phyloP scores from a whole-genome alignment of 352 stramenopile species.

The Phytophthora hybrid region DNA sequence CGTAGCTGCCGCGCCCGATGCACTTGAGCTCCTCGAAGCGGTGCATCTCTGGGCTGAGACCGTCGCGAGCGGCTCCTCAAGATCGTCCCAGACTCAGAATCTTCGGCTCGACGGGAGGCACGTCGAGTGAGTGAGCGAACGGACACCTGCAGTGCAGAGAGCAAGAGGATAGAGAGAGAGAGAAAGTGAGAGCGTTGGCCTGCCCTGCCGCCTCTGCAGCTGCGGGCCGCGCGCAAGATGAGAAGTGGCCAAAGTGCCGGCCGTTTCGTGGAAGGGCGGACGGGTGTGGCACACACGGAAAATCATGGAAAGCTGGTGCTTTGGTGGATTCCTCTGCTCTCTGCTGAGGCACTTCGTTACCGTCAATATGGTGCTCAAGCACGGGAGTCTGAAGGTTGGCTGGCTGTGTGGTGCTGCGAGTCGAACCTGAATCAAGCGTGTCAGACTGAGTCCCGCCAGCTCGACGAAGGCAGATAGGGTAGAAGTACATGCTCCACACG shows the following conservation, averaged over 20 bases:
- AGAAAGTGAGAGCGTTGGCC: too few relatives aligned
- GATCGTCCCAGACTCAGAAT: slow-evolving; percentile 17
- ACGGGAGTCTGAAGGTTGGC: not conserved
- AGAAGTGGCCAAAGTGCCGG: not conserved
- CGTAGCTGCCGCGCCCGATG: slow-evolving; percentile 83
- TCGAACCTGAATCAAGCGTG: too few relatives aligned
- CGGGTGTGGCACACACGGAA: not conserved
- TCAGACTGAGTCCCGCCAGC: not conserved
- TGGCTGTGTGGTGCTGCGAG: too few relatives aligned
- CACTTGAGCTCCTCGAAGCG: slow-evolving; percentile 82
- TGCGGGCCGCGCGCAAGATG: not conserved
- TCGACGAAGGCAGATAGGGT: slow-evolving; percentile 6
- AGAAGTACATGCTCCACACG: slow-evolving; percentile 39
- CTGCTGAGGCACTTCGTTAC: not conserved
- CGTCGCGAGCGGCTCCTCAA: slow-evolving; percentile 26
- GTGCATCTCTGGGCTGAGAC: slow-evolving; percentile 48
- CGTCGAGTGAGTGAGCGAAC: too few relatives aligned
- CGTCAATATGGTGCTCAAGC: not conserved
- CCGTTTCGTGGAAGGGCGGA: not conserved
- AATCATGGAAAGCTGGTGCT: not conserved
- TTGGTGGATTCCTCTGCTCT: not conserved
- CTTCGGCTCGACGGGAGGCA: not conserved
- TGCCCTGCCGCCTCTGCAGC: too few relatives aligned
- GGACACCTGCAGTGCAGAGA: not conserved
- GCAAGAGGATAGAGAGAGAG: not conserved